phyloP scores from a whole-genome alignment of 768 basidiomycete genomes.

The Leccinum disarticulatum region DNA sequence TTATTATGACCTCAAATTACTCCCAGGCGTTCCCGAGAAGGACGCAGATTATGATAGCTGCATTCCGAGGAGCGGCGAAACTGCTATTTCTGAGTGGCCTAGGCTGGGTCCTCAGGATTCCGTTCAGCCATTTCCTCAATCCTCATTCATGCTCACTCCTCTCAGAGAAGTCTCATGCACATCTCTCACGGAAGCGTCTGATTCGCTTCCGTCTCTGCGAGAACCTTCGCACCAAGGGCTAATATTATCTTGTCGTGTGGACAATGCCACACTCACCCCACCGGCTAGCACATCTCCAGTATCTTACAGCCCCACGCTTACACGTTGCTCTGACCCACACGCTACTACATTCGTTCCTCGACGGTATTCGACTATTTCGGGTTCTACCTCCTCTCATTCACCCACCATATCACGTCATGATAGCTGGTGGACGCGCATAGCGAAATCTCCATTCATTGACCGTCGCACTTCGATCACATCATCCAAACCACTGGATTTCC shows the following conservation, averaged over 20 bases:
- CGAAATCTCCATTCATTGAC: constrained; percentile 64
- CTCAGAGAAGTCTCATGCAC: constrained; percentile 28
- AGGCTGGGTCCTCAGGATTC: constrained; percentile 12
- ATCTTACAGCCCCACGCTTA: constrained; percentile 23
- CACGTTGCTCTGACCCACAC: constrained; percentile 28
- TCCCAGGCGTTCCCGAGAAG: constrained; percentile 13
- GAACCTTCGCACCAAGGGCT: constrained; percentile 23
- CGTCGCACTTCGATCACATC: constrained; percentile 46
- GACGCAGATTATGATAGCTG: constrained; percentile 20
- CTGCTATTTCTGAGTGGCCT: constrained; percentile 16
- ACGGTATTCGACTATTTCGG: constrained; percentile 42
- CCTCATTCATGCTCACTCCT: constrained; percentile 32
- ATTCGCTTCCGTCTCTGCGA: constrained; percentile 26
- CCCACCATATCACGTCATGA: constrained; percentile 62
- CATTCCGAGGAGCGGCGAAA: constrained; percentile 11
- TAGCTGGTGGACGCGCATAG: constrained; percentile 78
- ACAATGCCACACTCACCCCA: constrained; percentile 23
- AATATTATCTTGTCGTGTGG: constrained; percentile 26
- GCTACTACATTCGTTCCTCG: constrained; percentile 30
- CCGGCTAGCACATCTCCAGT: constrained; percentile 14
- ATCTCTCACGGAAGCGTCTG: constrained; percentile 16
- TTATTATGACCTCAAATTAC: constrained; percentile 15
- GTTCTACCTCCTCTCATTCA: constrained; percentile 39
- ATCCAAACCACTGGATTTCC: constrained; percentile 49
- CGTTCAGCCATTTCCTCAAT: constrained; percentile 19